phyloP scores from a whole-genome alignment of 768 basidiomycete species.

The Russula sp. region DNA sequence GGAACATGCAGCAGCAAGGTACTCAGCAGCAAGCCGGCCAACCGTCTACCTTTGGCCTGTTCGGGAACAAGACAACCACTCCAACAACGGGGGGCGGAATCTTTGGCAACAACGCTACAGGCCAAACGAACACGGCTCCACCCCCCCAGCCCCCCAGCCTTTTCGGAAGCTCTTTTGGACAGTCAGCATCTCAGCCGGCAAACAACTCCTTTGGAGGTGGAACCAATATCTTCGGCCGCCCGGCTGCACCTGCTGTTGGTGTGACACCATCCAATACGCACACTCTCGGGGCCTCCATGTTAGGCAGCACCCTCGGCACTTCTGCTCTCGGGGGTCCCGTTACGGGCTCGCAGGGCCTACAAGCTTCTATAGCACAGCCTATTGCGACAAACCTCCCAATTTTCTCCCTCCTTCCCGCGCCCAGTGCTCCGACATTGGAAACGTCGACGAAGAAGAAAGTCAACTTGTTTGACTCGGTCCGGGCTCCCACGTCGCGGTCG shows the following conservation, averaged over 20 bases:
- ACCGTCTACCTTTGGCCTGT: constrained; percentile 24
- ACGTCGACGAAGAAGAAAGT: constrained; percentile 65
- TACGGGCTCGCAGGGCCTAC: constrained; percentile 42
- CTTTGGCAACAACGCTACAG: constrained; percentile 34
- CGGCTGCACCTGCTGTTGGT: constrained; percentile 7
- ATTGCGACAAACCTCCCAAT: constrained; percentile 65
- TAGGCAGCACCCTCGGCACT: constrained; percentile 43
- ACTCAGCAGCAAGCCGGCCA: constrained; percentile 17
- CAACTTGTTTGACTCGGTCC: constrained; percentile 68
- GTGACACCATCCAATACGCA: constrained; percentile 1
- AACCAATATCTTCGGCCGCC: constrained; percentile 25
- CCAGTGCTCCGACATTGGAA: constrained; percentile 54
- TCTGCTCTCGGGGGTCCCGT: constrained; percentile 40
- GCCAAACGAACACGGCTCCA: constrained; percentile 21
- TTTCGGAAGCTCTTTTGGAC: constrained; percentile 40
- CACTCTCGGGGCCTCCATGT: constrained; percentile 29
- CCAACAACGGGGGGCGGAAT: constrained; percentile 30
- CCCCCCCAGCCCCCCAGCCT: constrained; percentile 21
- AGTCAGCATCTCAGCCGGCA: constrained; percentile 32
- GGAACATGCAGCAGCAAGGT: constrained; percentile 17
- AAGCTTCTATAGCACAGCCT: constrained; percentile 85
- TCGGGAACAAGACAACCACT: constrained; percentile 30
- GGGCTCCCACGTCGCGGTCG: constrained; percentile 61
- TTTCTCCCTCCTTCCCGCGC: constrained; percentile 68
- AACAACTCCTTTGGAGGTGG: constrained; percentile 19